A percentile compares a stretch with the other conserved stretches of the same genome.
Evolutionary conservation across 1,284 basidiomycete species (phyloP).

Genomic region (Pseudozyma thailandica): DNA sequence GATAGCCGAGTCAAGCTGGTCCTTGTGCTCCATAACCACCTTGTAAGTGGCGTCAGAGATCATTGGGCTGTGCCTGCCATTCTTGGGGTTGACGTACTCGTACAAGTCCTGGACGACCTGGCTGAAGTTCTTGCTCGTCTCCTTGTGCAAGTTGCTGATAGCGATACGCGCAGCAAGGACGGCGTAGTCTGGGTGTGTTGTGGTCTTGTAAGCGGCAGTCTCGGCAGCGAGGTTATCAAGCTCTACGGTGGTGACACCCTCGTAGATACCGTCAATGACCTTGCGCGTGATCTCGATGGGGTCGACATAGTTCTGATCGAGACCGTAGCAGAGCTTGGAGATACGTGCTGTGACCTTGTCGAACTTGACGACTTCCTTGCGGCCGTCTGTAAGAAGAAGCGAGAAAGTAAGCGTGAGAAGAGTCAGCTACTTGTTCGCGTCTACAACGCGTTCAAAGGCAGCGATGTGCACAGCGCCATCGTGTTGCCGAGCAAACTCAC

Average conservation of each 20-base stretch:
- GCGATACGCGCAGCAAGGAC: conserved; percentile 98
- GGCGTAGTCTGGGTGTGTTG: conserved; percentile 93
- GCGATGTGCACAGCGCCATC: conserved; percentile 1
- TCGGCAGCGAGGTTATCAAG: conserved; percentile 84
- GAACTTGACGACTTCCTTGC: conserved; percentile 66
- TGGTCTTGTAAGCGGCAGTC: conserved; percentile 96
- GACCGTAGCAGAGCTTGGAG: conserved; percentile 95
- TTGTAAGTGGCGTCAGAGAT: conserved; percentile 90
- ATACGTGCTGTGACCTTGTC: conserved; percentile 76
- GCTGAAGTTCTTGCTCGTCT: conserved; percentile 97
- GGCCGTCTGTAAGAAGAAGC: conserved; percentile 50
- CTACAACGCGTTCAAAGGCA: not conserved
- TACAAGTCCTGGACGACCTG: conserved; percentile 91
- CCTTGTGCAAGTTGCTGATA: conserved; percentile 98
- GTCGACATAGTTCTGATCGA: conserved; percentile 92
- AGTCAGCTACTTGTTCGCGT: conserved; percentile 4
- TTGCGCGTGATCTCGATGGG: conserved; percentile 78
- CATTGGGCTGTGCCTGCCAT: conserved; percentile 81
- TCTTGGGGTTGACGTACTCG: conserved; percentile 97
- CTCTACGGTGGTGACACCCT: conserved; percentile 95
- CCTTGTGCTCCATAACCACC: conserved; percentile 83
- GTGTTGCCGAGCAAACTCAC: conserved; percentile 33
- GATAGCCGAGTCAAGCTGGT: conserved; percentile 88
- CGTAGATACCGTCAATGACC: conserved; percentile 93
- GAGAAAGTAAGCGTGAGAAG: not conserved